Base-by-base conservation (phyloP, 1,139 yeast species). In the Saccharomycopsis hybrid region DNA sequence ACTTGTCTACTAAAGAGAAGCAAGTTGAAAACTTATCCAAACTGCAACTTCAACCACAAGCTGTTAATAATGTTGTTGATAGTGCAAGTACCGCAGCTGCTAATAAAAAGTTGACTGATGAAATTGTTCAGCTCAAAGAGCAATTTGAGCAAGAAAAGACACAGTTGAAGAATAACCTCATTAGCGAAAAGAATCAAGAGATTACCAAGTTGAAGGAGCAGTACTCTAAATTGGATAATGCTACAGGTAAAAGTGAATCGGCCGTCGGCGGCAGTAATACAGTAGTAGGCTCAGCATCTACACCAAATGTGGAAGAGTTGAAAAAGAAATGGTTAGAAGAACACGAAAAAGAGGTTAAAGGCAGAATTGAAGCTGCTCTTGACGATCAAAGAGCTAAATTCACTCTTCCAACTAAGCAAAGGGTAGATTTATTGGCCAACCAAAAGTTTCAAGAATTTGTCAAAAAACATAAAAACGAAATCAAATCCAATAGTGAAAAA, bases 341-440 rank as follows among this genome's bases (percentile, higher is more conserved):
- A 30, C 49, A 50, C 18, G 55, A 52, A 40, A 53, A 53, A 9
- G 13, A 36, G 29, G 42, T 50, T 28, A 13, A 31, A 9, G 28
- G 41, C 30, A 25, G 49, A 27, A 52, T 52, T 28, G 49, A 47
- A 24, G 28, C 27, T 25, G 55, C 55, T 4, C n/a, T 33, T 4
- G 48, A 49, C 24, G 51, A 52, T 3, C 41, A 50, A 13, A 48
- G 55, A 4, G 36, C 38, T 8, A 50, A 54, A n/a, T 25, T 52
- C 5, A 38, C 42, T 4, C 35, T 41, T 4, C 55, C 55, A 24
- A 35, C 50, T 3, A 46, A 51, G 38, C 45, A 50, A 35, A 32
- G 44, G 4, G 44, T 52, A 25, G 53, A 52, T 28, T 48, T 50
- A 35, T 41, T 43, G 32, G 55, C 53, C 5, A 50, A 50, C 38